Conservation (phyloP, 2,329 filamentous ascomycete species). For the Talaromyces sp. region DNA sequence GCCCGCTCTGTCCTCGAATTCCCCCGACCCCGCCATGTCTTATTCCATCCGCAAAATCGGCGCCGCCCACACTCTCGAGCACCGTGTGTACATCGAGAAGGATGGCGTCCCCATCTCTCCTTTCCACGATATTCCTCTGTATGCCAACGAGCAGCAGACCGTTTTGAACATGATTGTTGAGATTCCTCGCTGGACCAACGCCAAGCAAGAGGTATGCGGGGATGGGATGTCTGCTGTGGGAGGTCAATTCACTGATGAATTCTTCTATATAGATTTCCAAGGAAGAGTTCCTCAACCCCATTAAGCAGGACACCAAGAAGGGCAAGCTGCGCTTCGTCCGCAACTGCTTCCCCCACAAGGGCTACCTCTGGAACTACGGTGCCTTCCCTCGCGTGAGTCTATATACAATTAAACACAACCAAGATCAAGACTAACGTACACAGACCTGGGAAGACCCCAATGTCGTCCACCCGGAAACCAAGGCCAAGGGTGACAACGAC, state of each 20-base stretch:
- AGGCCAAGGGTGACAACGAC: slow-evolving; percentile 99
- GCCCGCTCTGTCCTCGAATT: slow-evolving; percentile 29
- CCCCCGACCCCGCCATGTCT: slow-evolving; percentile 34
- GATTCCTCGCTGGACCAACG: slow-evolving; percentile 99
- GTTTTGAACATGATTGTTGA: slow-evolving; percentile 99
- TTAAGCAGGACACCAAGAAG: slow-evolving; percentile 99
- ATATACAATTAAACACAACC: not conserved
- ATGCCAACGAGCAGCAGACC: slow-evolving; percentile 92
- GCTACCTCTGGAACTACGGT: slow-evolving; percentile 99
- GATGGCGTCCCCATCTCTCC: slow-evolving; percentile 91
- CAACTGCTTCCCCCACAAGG: slow-evolving; percentile 99
- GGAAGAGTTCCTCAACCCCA: slow-evolving; percentile 96
- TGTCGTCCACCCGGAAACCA: slow-evolving; percentile 93
- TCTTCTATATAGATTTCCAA: slow-evolving; percentile 76
- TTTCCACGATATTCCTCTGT: slow-evolving; percentile 98
- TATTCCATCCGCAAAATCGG: slow-evolving; percentile 86
- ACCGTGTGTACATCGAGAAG: slow-evolving; percentile 97
- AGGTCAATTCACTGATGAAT: not conserved
- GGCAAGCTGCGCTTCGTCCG: slow-evolving; percentile 98
- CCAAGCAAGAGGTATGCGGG: slow-evolving; percentile 86
- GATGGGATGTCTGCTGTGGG: not conserved
- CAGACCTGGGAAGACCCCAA: slow-evolving; percentile 99
- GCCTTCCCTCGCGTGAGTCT: slow-evolving; percentile 87
- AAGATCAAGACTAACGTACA: slow-evolving; percentile 38
- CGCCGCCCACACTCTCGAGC: slow-evolving; percentile 88